These are phyloP conservation scores for Anacardium occidentale DNA, from an alignment of 345 rosid species.

Conservation along the genomic window DNA sequence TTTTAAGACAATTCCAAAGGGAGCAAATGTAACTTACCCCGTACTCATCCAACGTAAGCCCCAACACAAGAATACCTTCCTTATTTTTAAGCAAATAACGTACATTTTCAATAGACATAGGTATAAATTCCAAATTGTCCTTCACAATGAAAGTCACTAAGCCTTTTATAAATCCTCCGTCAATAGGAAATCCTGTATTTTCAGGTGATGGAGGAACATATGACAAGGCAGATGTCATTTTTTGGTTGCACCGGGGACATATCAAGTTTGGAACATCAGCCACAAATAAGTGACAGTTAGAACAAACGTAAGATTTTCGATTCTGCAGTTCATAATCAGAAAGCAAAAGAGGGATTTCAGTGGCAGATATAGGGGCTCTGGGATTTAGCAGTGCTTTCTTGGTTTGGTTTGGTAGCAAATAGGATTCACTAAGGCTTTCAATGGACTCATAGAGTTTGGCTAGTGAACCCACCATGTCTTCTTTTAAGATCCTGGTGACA, in stretches of 20 bases:
- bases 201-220: background rate
- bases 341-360: background rate
- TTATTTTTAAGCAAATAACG: conserved; percentile 14
- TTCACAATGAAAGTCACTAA: conserved; percentile 2
- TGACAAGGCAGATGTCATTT: background rate
- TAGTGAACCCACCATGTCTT: conserved; percentile 8
- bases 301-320: background rate
- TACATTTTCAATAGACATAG: conserved; percentile 17
- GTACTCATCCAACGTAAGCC: background rate
- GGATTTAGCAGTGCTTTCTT: background rate
- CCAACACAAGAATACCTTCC: conserved; percentile 16
- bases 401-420: background rate
- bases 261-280: background rate
- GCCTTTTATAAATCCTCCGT: conserved; percentile 20
- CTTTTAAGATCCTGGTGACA: conserved; percentile 11
- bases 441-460: background rate
- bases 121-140: conserved; percentile 17
- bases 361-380: background rate
- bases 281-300: background rate
- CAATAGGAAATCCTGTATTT: no score
- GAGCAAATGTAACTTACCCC: conserved; percentile 15
- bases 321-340: background rate
- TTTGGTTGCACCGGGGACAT: background rate
- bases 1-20: background rate
- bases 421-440: background rate